A percentile compares a stretch with the other conserved stretches of the same genome.
Conservation (phyloP, 108 stramenopile species). For the Epipyxis sp. region DNA sequence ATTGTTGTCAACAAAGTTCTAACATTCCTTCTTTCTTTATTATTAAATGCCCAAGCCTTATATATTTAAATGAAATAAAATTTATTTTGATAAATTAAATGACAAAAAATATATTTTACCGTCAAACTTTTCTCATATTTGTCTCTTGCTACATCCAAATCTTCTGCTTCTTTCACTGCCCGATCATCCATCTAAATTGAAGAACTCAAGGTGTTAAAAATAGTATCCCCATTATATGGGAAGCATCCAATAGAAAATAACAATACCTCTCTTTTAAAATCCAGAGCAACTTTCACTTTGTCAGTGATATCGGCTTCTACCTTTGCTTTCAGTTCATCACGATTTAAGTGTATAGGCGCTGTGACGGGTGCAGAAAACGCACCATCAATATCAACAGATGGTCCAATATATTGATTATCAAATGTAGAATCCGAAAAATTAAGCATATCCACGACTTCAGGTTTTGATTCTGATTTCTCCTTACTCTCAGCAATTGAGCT, state of each 20-base stretch:
- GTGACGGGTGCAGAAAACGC: no score
- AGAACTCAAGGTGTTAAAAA: no score
- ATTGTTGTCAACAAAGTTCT: constrained; percentile 87
- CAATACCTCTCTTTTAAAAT: constrained; percentile 19
- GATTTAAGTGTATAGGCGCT: no score
- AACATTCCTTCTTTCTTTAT: constrained; percentile 78
- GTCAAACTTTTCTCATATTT: constrained; percentile 18
- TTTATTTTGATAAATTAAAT: neutral
- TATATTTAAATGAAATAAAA: neutral
- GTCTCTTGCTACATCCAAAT: constrained; percentile 8
- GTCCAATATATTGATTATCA: no score
- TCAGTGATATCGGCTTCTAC: constrained; percentile 3
- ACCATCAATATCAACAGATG: no score
- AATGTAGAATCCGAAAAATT: no score
- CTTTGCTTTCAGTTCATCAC: constrained; percentile 21
- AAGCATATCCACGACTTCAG: no score
- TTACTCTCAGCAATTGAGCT: no score
- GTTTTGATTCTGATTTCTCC: no score
- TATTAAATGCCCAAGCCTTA: constrained; percentile 43
- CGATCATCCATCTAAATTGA: neutral
- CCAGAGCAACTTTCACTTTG: constrained; percentile 11
- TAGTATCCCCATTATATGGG: no score
- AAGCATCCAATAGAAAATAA: no score
- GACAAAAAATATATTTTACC: constrained; percentile 1
- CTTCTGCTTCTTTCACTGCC: constrained; percentile 5